Evolutionary conservation across 306 rosid species (phyloP).

Genomic region (Lathyrus tuberosus): DNA sequence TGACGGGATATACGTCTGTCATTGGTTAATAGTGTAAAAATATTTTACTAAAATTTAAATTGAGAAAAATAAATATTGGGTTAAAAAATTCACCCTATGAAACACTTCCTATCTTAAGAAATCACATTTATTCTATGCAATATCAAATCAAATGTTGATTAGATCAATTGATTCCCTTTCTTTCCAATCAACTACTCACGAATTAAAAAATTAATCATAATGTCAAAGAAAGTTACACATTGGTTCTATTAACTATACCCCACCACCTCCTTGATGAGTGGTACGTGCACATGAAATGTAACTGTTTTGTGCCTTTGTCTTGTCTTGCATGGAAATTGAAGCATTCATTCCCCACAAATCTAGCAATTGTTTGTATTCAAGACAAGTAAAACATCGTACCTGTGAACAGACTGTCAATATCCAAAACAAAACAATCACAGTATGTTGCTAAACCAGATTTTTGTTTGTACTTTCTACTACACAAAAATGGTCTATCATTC

Average conservation of each 20-base stretch:
- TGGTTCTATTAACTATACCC: not conserved
- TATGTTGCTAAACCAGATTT: not conserved
- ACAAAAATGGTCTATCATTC: no score
- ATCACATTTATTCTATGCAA: not conserved
- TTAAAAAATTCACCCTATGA: not conserved
- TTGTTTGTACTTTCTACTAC: conserved; percentile 15
- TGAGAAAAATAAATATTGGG: no score
- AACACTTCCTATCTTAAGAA: not conserved
- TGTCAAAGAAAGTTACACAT: conserved; percentile 15
- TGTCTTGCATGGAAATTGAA: conserved; percentile 32
- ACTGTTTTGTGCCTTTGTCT: not conserved
- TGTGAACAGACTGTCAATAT: conserved; percentile 37
- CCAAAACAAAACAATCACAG: conserved; percentile 29
- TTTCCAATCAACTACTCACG: not conserved
- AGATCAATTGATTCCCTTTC: not conserved
- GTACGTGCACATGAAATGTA: conserved; percentile 5
- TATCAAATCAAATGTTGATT: not conserved
- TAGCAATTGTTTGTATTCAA: conserved; percentile 43
- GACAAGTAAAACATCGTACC: conserved; percentile 43
- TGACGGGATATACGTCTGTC: no score
- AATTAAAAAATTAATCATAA: not conserved
- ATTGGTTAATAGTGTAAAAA: no score
- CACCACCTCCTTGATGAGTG: conserved; percentile 20
- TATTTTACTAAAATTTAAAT: no score
- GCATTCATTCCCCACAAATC: conserved; percentile 37